Percentiles rank a stretch among this genome's conserved stretches.
phyloP scores from a whole-genome alignment of 2,329 filamentous ascomycete species.

The Ceratocystis huliohia region DNA sequence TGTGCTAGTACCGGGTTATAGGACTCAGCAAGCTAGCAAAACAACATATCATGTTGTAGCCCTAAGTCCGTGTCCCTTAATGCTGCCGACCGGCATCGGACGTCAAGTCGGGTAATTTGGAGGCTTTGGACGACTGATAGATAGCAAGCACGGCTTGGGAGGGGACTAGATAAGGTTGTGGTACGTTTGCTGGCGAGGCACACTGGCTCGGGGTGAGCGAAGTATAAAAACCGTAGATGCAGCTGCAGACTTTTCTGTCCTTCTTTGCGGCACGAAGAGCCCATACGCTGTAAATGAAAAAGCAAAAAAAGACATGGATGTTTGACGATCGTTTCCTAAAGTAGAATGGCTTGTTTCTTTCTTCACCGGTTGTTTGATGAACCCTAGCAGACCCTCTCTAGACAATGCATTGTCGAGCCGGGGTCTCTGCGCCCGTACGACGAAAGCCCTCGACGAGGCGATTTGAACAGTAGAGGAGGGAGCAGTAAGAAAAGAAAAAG shows the following conservation, averaged over 20 bases:
- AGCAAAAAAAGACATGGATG: not conserved
- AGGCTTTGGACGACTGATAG: not conserved
- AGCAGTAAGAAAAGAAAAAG: not conserved
- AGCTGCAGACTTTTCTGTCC: not conserved
- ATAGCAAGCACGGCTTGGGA: not conserved
- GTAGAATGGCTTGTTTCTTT: not conserved
- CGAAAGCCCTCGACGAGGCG: not conserved
- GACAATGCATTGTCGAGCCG: slow-evolving; percentile 5
- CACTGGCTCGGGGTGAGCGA: not conserved
- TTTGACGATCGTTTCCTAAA: not conserved
- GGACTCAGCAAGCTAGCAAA: not conserved
- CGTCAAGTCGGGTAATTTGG: not conserved
- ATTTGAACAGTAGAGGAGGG: too few species aligned
- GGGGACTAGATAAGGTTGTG: not conserved
- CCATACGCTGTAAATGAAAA: not conserved
- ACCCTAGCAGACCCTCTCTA: not conserved
- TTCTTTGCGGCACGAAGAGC: not conserved
- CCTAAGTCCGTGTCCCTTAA: not conserved
- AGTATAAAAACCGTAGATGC: not conserved
- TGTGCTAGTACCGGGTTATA: not conserved
- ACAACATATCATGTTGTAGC: not conserved
- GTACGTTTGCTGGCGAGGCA: not conserved
- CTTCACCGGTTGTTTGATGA: not conserved
- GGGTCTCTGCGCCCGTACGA: not conserved
- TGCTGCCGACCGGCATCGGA: not conserved